These are phyloP conservation scores for Annulohypoxylon maeteangense DNA, from an alignment of 495 filamentous ascomycete species.

Conservation along the genomic window DNA sequence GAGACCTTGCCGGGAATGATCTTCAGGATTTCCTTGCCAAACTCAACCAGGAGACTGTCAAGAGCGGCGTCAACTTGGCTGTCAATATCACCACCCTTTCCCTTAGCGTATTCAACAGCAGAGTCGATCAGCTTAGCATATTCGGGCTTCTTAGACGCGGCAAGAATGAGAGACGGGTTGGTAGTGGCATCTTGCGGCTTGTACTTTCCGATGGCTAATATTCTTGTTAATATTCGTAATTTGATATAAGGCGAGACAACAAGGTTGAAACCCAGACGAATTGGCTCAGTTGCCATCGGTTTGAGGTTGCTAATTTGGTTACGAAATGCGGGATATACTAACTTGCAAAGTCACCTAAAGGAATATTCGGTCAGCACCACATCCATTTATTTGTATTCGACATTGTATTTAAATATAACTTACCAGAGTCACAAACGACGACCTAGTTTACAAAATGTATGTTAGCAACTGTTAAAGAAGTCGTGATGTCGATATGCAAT, in stretches of 20 bases:
- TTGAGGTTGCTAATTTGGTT: background rate
- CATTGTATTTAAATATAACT: constrained; percentile 48
- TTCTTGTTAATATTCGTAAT: constrained; percentile 48
- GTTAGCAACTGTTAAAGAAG: constrained; percentile 41
- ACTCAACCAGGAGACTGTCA: constrained; percentile 95
- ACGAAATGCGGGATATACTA: constrained; percentile 54
- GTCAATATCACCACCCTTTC: constrained; percentile 71
- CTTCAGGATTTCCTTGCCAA: constrained; percentile 95
- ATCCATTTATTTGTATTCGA: constrained; percentile 31
- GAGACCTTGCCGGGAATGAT: constrained; percentile 99
- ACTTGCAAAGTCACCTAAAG: constrained; percentile 81
- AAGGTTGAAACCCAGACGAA: background rate
- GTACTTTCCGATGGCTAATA: constrained; percentile 94
- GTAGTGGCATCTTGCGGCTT: constrained; percentile 99
- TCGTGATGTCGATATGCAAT: background rate
- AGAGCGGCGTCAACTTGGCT: constrained; percentile 83
- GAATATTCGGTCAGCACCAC: constrained; percentile 39
- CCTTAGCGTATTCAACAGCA: constrained; percentile 87
- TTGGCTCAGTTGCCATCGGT: constrained; percentile 1
- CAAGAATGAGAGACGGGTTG: constrained; percentile 98
- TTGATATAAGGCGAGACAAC: background rate
- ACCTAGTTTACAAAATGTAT: constrained; percentile 61
- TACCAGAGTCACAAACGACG: constrained; percentile 97
- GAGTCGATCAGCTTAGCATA: constrained; percentile 92
- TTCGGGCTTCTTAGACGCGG: constrained; percentile 96